A percentile compares a stretch with the other conserved stretches of the same genome.
phyloP scores from a whole-genome alignment of 345 rosid genomes.

The Brassica cretica region DNA sequence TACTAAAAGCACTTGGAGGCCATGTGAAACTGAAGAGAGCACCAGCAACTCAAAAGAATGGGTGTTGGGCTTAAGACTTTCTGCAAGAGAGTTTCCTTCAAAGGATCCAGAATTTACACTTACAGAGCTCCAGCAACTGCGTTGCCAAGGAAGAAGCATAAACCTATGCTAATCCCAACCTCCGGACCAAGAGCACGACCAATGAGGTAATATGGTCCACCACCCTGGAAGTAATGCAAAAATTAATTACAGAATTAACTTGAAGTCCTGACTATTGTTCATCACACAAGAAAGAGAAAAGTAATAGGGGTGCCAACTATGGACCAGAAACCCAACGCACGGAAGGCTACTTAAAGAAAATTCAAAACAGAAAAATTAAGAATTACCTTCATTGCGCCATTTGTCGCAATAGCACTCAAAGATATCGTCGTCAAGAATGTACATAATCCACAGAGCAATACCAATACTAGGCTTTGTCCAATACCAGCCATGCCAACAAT shows the following conservation, averaged over 20 bases:
- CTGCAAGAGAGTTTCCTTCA: conserved; percentile 20
- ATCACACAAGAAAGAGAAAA: conserved; percentile 13
- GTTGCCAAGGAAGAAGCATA: conserved; percentile 98
- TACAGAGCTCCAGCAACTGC: conserved; percentile 99
- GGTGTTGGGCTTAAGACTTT: conserved; percentile 16
- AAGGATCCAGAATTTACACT: conserved; percentile 50
- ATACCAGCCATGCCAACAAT: conserved; percentile 99
- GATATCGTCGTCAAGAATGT: conserved; percentile 93
- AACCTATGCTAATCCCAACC: conserved; percentile 99
- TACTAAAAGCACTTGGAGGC: conserved; percentile 25
- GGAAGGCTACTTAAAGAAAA: not conserved
- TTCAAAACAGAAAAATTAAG: not conserved
- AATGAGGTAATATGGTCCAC: conserved; percentile 99
- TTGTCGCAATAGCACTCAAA: conserved; percentile 98
- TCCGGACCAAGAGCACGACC: conserved; percentile 99
- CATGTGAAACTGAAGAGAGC: conserved; percentile 32
- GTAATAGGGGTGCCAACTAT: conserved; percentile 1
- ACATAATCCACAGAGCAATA: conserved; percentile 85
- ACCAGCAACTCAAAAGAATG: conserved; percentile 22
- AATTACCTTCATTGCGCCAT: conserved; percentile 99
- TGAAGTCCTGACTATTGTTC: conserved; percentile 14
- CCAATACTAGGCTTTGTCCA: conserved; percentile 74
- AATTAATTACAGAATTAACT: not conserved
- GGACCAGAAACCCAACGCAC: conserved; percentile 16
- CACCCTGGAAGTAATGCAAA: conserved; percentile 49